These are phyloP conservation scores for Hortiboletus rubellus DNA, from an alignment of 1,284 basidiomycete genomes.

Conservation along the genomic window DNA sequence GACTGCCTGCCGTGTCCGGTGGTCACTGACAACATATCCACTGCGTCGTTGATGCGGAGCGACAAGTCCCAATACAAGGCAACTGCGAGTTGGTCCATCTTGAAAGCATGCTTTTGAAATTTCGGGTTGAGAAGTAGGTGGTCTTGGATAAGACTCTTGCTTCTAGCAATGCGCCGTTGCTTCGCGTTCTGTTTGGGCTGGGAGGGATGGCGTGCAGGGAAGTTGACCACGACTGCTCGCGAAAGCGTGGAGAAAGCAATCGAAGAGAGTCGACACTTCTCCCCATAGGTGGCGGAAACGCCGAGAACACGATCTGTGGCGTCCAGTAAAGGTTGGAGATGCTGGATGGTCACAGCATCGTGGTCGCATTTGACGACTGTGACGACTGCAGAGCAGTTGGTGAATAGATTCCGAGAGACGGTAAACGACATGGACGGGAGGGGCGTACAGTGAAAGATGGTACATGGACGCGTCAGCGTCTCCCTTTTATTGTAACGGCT, in stretches of 20 bases:
- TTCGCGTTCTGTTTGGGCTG: conserved; percentile 7
- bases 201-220: conserved; percentile 21
- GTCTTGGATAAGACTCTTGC: conserved; percentile 31
- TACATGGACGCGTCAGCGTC: neutral
- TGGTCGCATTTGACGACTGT: conserved; percentile 25
- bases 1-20: conserved; percentile 30
- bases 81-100: conserved; percentile 44
- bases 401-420: conserved; percentile 35
- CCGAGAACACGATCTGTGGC: conserved; percentile 31
- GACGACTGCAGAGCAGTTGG: conserved; percentile 19
- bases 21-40: conserved; percentile 46
- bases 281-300: conserved; percentile 41
- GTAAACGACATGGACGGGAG: conserved; percentile 18
- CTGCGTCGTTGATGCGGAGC: conserved; percentile 40
- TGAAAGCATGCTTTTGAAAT: conserved; percentile 41
- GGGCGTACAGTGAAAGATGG: neutral
- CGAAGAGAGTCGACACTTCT: conserved; percentile 33
- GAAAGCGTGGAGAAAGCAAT: conserved; percentile 41
- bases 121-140: conserved; percentile 33
- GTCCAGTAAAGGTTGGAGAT: conserved; percentile 32
- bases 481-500: conserved; percentile 8
- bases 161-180: conserved; percentile 18
- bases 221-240: conserved; percentile 35
- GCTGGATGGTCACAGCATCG: conserved; percentile 19
- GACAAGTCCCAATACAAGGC: conserved; percentile 44